A percentile compares a stretch with the other conserved stretches of the same genome.
Evolutionary conservation across 306 rosid species (phyloP).

Genomic region (Acacia crassicarpa): DNA sequence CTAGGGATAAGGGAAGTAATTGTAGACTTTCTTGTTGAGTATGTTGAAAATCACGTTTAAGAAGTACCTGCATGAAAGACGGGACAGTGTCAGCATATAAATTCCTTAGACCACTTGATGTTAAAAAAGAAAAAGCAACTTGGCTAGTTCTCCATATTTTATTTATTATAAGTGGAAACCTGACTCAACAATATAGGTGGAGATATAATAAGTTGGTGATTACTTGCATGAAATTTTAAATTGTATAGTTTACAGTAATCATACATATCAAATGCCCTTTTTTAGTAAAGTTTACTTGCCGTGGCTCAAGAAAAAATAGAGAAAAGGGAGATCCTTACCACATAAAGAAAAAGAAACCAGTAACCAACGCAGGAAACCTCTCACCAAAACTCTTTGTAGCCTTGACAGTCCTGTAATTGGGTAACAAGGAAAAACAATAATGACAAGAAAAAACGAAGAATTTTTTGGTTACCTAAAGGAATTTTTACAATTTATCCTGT

Average conservation of each 20-base stretch:
- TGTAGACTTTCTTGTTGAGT: constrained; percentile 79
- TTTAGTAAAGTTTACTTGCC: neutral
- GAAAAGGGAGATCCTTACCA: constrained; percentile 42
- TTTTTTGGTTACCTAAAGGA: neutral
- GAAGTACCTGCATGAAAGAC: constrained; percentile 57
- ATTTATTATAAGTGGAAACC: neutral
- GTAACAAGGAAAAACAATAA: neutral
- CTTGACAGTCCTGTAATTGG: constrained; percentile 38
- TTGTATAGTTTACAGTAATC: neutral
- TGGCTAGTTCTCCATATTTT: neutral
- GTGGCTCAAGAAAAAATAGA: neutral
- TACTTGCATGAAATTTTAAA: neutral
- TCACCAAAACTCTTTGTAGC: constrained; percentile 53
- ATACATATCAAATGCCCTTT: neutral
- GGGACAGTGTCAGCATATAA: constrained; percentile 15
- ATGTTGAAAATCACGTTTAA: constrained; percentile 83
- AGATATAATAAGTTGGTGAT: neutral
- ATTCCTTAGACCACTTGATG: neutral
- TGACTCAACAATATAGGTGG: neutral
- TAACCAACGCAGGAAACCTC: constrained; percentile 57
- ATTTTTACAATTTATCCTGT: neutral
- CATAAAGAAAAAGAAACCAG: constrained; percentile 82
- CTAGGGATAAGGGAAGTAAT: constrained; percentile 87
- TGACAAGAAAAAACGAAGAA: neutral
- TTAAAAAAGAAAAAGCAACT: neutral